A percentile compares a stretch with the other conserved stretches of the same genome.
Conservation (phyloP, 2,329 filamentous ascomycete genomes). For the Neoscytalidium dimidiatum region DNA sequence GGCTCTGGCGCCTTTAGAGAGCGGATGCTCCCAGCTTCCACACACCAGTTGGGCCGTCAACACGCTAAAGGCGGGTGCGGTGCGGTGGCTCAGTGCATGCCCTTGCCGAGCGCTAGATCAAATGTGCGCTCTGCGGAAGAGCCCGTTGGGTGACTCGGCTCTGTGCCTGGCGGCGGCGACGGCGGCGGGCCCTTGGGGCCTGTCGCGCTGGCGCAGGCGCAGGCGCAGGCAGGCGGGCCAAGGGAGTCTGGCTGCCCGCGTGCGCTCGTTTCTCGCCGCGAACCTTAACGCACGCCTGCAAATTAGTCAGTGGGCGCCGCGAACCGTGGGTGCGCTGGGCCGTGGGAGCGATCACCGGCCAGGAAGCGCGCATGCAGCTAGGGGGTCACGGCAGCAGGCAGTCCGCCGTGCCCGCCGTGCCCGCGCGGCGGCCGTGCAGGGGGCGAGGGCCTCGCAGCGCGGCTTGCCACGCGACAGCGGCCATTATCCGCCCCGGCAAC, state of each 20-base stretch:
- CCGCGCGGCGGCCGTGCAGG: neutral
- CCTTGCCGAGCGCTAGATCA: conserved; percentile 17
- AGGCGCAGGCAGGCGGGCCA: neutral
- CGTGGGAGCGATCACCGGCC: conserved; percentile 14
- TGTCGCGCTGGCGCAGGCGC: too few species aligned
- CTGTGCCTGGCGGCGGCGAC: conserved; percentile 12
- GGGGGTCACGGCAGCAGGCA: conserved; percentile 5
- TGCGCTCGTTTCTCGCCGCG: conserved; percentile 16
- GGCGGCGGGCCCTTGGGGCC: too few species aligned
- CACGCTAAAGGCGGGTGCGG: conserved; percentile 16
- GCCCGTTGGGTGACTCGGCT: conserved; percentile 16
- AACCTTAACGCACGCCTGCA: conserved; percentile 10
- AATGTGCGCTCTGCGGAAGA: conserved; percentile 13
- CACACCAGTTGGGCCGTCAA: conserved; percentile 9
- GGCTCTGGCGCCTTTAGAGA: conserved; percentile 18
- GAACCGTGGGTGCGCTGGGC: conserved; percentile 6
- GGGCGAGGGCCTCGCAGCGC: conserved; percentile 6
- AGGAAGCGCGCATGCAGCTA: conserved; percentile 12
- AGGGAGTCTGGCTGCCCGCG: conserved; percentile 11
- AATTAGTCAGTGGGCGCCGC: conserved; percentile 11
- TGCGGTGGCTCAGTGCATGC: conserved; percentile 14
- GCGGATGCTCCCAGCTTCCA: conserved; percentile 17
- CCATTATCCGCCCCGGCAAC: conserved; percentile 14
- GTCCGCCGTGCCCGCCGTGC: too few species aligned
- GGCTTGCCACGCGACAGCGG: conserved; percentile 15